Evolutionary conservation across 371 early-diverging fungal genomes (phyloP).

Genomic region (Actinomortierella wolfii): DNA sequence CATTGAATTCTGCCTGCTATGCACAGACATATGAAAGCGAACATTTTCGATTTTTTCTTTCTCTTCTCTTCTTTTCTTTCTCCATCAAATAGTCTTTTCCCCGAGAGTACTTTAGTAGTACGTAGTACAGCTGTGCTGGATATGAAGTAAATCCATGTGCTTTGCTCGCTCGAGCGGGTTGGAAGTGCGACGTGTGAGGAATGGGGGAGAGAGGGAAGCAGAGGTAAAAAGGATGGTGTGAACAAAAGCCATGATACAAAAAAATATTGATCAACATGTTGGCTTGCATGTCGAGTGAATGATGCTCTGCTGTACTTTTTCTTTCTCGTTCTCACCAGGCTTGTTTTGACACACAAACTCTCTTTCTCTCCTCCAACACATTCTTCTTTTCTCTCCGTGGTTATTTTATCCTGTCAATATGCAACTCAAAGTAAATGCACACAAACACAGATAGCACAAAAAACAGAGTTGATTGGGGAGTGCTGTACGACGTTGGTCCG

Average conservation of each 20-base stretch:
- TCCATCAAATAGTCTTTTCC: not conserved
- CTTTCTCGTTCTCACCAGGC: not conserved
- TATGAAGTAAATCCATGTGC: not conserved
- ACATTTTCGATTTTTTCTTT: not conserved
- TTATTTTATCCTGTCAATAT: not conserved
- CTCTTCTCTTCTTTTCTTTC: not conserved
- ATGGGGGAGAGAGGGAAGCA: too few relatives aligned
- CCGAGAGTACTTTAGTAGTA: too few relatives aligned
- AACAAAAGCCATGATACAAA: too few relatives aligned
- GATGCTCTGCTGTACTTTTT: too few relatives aligned
- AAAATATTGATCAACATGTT: too few relatives aligned
- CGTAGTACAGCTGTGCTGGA: not conserved
- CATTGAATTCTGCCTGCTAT: not conserved
- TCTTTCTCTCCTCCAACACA: not conserved
- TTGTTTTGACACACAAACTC: not conserved
- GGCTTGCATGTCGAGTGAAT: not conserved
- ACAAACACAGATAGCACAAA: too few relatives aligned
- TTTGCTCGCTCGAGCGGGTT: not conserved
- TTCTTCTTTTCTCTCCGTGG: slow-evolving; percentile 1
- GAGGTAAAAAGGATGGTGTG: too few relatives aligned
- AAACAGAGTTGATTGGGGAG: not conserved
- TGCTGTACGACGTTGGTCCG: too few relatives aligned
- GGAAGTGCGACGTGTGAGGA: too few relatives aligned
- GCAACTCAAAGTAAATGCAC: too few relatives aligned
- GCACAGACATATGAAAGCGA: not conserved